These are phyloP conservation scores for Pisolithus marmoratus DNA, from an alignment of 768 basidiomycete species.

Conservation along the genomic window DNA sequence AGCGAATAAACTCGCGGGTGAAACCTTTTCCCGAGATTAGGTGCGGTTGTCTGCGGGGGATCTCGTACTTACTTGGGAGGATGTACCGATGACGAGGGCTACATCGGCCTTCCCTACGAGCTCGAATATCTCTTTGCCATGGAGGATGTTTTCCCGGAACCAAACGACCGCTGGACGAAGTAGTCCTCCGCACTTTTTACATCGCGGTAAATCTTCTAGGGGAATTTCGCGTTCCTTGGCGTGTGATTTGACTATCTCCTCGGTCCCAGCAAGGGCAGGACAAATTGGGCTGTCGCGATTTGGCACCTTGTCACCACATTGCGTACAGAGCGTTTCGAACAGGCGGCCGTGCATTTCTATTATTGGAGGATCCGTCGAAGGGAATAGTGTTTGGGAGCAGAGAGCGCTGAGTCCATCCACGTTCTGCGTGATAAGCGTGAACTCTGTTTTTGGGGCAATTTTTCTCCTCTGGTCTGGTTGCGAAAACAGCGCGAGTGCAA, in stretches of 20 bases:
- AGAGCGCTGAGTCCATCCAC: background rate
- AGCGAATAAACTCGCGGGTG: slow-evolving; percentile 39
- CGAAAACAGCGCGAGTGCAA: background rate
- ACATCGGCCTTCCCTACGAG: slow-evolving; percentile 44
- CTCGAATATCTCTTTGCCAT: slow-evolving; percentile 35
- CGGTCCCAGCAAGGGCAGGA: slow-evolving; percentile 14
- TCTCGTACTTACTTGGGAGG: slow-evolving; percentile 35
- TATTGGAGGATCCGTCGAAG: background rate
- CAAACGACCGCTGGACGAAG: slow-evolving; percentile 52
- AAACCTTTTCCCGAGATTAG: slow-evolving; percentile 28
- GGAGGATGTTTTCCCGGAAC: slow-evolving; percentile 45
- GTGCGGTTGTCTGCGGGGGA: background rate
- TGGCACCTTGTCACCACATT: slow-evolving; percentile 3
- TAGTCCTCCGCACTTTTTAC: slow-evolving; percentile 37
- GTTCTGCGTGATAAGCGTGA: background rate
- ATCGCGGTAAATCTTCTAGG: slow-evolving; percentile 36
- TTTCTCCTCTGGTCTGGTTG: background rate
- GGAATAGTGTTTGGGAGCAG: background rate
- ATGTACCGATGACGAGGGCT: slow-evolving; percentile 51
- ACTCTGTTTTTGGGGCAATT: background rate
- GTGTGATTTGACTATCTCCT: slow-evolving; percentile 16
- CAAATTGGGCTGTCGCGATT: slow-evolving; percentile 14
- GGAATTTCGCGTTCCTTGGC: slow-evolving; percentile 28
- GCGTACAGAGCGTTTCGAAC: slow-evolving; percentile 16
- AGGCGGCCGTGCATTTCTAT: slow-evolving; percentile 28